A percentile compares a stretch with the other conserved stretches of the same genome.
Conservation (phyloP, 805 yeast species). For the Candida golubevii region DNA sequence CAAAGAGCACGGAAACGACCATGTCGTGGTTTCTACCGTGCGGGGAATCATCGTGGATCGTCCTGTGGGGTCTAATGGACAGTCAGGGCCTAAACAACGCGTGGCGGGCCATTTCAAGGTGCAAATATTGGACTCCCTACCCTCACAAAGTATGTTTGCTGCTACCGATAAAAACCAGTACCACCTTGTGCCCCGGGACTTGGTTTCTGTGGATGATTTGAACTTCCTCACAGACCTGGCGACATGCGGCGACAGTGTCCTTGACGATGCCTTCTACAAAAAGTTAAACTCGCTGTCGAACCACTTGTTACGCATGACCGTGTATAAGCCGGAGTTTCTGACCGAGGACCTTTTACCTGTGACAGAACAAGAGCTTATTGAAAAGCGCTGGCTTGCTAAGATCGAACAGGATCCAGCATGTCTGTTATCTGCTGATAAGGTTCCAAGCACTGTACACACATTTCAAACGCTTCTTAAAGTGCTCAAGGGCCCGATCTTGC, state of each 20-base stretch:
- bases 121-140: constrained; percentile 21
- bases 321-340: constrained; percentile 49
- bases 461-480: constrained; percentile 58
- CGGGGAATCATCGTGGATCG: constrained; percentile 30
- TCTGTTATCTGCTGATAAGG: constrained; percentile 23
- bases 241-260: constrained; percentile 8
- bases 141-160: background rate
- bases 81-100: background rate
- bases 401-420: constrained; percentile 24
- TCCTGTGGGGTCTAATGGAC: background rate
- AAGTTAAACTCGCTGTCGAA: constrained; percentile 21
- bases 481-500: constrained; percentile 59
- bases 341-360: constrained; percentile 41
- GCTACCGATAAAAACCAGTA: constrained; percentile 33
- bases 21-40: constrained; percentile 21
- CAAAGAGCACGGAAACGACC: constrained; percentile 13
- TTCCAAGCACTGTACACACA: constrained; percentile 57
- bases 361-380: constrained; percentile 48
- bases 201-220: constrained; percentile 29
- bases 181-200: constrained; percentile 25
- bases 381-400: constrained; percentile 44
- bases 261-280: constrained; percentile 35
- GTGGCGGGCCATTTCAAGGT: constrained; percentile 28
- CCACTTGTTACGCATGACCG: constrained; percentile 46
- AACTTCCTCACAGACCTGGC: constrained; percentile 14